Evolutionary conservation across 495 filamentous ascomycete species (phyloP).

Genomic region (Elasticomyces elasticus): DNA sequence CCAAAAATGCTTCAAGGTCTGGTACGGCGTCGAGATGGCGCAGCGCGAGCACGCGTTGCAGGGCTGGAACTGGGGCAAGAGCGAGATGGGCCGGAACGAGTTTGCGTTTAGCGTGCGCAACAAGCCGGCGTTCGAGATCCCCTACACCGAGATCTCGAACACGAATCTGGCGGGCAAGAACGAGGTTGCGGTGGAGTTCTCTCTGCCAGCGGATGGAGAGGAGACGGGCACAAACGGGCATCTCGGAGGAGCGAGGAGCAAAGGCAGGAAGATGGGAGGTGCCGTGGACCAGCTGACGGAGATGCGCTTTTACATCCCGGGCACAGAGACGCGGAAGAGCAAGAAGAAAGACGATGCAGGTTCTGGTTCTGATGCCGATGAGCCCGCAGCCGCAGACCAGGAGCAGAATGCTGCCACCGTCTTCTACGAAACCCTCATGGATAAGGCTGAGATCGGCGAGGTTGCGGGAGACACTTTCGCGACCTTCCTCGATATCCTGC

Average conservation of each 20-base stretch:
- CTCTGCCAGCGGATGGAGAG: constrained; percentile 53
- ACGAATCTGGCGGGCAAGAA: constrained; percentile 96
- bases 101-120: constrained; percentile 95
- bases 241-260: constrained; percentile 65
- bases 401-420: constrained; percentile 88
- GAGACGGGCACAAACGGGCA: constrained; percentile 63
- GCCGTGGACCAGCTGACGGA: constrained; percentile 89
- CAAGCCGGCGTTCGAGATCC: constrained; percentile 92
- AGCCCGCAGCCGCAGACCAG: constrained; percentile 61
- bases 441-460: constrained; percentile 98
- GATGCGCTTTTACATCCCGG: constrained; percentile 98
- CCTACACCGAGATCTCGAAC: constrained; percentile 95
- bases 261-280: constrained; percentile 79
- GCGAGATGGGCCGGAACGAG: constrained; percentile 91
- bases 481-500: constrained; percentile 92
- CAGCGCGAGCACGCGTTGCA: constrained; percentile 86
- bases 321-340: constrained; percentile 76
- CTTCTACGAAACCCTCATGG: constrained; percentile 95
- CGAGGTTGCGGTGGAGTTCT: constrained; percentile 93
- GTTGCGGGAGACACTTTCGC: constrained; percentile 95
- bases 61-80: constrained; percentile 99
- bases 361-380: constrained; percentile 32
- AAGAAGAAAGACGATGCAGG: constrained; percentile 44
- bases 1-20: constrained; percentile 83
- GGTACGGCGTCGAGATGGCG: constrained; percentile 89